Base-by-base conservation (phyloP, 2,329 filamentous ascomycete species). In the Cercospora janseana region DNA sequence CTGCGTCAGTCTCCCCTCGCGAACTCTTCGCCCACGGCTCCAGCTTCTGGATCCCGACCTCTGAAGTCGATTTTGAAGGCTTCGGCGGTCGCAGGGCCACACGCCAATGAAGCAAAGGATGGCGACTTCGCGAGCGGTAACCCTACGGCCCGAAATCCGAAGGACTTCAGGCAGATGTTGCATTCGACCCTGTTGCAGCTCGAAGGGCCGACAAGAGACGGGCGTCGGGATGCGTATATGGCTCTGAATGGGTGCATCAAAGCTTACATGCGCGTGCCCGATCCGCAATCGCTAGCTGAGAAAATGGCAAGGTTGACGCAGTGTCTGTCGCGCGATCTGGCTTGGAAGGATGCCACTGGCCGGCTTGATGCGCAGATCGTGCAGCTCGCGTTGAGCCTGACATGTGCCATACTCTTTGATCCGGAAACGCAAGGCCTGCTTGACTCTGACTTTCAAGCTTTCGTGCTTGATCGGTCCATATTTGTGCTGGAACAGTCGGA, bases 141-240 rank as follows among this genome's bases (percentile, higher is more conserved):
- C 60, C 60, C 70, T 69, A 70, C 66, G 55, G 70, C 70, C 51
- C 76, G 73, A 58, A 76, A 72, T 20, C 73, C 75, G 54, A 74
- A 78, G 35, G 84, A 80, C 29, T 83, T 95, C 50, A 79, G 80
- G 57, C 82, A 82, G 60, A 93, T 96, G 85, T 72, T 97, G 57
- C 87, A 95, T 60, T 94, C 88, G 0, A 82, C 89, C 4, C 79
- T 89, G 27, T 85, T 88, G 69, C 87, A 93, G 69, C 78, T 98
- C 40, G 87, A 86, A 28, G 83, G 87, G 16, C 75, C 82, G 23
- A 86, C 90, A 59, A 78, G 85, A 46, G 79, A 83, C 50, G 83
- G 82, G 9, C 86, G 86, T 59, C 70, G 93, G 24, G 93, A 98
- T 71, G 88, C 91, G 41, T 97, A 98, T 64, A 83, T 85, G 66